These are phyloP conservation scores for Kodamaea sp. DNA, from an alignment of 1,139 yeast species.

Conservation along the genomic window DNA sequence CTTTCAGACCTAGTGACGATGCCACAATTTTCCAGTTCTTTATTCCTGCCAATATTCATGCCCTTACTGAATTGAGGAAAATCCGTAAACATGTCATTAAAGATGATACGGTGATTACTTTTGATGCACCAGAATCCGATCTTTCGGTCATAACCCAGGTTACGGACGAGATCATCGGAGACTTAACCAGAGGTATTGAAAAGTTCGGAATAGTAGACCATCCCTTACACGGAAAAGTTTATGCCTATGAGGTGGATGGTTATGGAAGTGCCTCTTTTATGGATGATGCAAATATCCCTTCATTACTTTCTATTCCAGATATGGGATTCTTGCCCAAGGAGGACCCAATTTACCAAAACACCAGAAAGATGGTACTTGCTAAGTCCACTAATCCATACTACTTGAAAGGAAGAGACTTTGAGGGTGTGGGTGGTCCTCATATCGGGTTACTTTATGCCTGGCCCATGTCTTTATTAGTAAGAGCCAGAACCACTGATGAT, in stretches of 20 bases:
- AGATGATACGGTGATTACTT: conserved; percentile 9
- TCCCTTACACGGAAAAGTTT: conserved; percentile 70
- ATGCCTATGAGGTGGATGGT: conserved; percentile 89
- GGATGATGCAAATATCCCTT: conserved; percentile 94
- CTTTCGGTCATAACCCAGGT: conserved; percentile 15
- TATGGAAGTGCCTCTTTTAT: conserved; percentile 71
- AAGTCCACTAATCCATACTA: conserved; percentile 78
- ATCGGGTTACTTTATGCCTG: conserved; percentile 79
- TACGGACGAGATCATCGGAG: conserved; percentile 37
- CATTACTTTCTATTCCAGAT: conserved; percentile 78
- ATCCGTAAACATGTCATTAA: conserved; percentile 23
- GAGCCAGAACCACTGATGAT: conserved; percentile 72
- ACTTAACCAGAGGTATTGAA: conserved; percentile 58
- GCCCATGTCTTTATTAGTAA: conserved; percentile 83
- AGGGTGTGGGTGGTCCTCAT: conserved; percentile 91
- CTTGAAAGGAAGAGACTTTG: conserved; percentile 58
- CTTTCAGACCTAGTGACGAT: conserved; percentile 90
- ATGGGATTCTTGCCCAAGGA: conserved; percentile 59
- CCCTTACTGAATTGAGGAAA: conserved; percentile 61
- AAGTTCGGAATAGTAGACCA: conserved; percentile 66
- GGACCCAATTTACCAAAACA: conserved; percentile 71
- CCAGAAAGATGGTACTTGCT: conserved; percentile 72
- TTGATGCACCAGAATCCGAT: too few species aligned
- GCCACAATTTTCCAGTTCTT: conserved; percentile 80
- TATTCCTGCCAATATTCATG: conserved; percentile 83